A percentile compares a stretch with the other conserved stretches of the same genome.
Evolutionary conservation across 768 basidiomycete species (phyloP).

Genomic region (Botryobasidium botryosum): DNA sequence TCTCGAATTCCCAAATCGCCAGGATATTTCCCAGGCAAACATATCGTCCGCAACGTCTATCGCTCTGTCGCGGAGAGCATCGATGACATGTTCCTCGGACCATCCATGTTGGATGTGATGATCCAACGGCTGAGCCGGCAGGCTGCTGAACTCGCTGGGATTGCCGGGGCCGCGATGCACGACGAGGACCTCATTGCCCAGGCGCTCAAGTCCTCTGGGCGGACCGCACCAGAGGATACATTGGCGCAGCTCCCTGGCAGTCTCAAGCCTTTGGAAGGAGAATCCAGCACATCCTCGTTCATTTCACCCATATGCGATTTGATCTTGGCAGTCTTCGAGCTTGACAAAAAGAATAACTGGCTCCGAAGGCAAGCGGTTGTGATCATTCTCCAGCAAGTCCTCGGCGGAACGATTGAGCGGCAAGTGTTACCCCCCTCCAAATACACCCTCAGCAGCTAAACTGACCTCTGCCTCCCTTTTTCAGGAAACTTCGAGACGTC

Average conservation of each 20-base stretch:
- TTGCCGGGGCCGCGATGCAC: conserved; percentile 57
- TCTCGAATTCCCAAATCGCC: conserved; percentile 24
- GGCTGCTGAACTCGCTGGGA: conserved; percentile 75
- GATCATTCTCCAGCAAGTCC: conserved; percentile 86
- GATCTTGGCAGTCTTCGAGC: conserved; percentile 81
- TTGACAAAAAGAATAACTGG: conserved; percentile 96
- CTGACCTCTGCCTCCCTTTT: not conserved
- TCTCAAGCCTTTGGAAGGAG: conserved; percentile 67
- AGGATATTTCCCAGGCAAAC: conserved; percentile 42
- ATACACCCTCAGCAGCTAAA: not conserved
- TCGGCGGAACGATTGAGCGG: conserved; percentile 94
- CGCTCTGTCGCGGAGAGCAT: conserved; percentile 85
- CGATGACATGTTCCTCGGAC: conserved; percentile 94
- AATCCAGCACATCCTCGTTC: conserved; percentile 77
- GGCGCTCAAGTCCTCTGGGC: conserved; percentile 55
- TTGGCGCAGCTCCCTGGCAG: conserved; percentile 60
- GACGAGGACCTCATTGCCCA: conserved; percentile 77
- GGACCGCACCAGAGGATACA: conserved; percentile 45
- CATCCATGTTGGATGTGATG: conserved; percentile 90
- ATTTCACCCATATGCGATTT: conserved; percentile 90
- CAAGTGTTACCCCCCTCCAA: conserved; percentile 21
- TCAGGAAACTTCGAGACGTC: conserved; percentile 76
- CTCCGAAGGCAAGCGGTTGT: conserved; percentile 87
- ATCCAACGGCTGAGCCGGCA: conserved; percentile 80
- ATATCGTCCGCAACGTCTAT: conserved; percentile 74